Evolutionary conservation across 1,284 basidiomycete genomes (phyloP).

Genomic region (Agroathelia rolfsii): DNA sequence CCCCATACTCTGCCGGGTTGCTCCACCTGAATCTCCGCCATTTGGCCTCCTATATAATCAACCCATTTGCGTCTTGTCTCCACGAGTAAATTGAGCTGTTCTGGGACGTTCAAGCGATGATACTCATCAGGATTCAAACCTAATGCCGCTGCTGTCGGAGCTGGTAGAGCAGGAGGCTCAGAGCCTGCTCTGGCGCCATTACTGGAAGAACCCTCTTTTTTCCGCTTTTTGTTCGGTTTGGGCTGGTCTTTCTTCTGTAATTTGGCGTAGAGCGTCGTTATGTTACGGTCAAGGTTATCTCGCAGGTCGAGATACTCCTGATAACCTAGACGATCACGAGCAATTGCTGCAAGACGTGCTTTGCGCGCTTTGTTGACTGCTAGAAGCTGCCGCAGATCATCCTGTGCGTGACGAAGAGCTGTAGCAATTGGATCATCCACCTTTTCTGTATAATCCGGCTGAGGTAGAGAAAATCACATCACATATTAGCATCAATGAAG

Average conservation of each 20-base stretch:
- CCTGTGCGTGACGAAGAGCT: conserved; percentile 81
- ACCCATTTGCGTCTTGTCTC: conserved; percentile 68
- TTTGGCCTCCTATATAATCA: conserved; percentile 53
- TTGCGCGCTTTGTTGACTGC: conserved; percentile 80
- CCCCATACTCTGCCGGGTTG: conserved; percentile 63
- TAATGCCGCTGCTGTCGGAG: conserved; percentile 53
- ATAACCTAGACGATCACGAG: conserved; percentile 82
- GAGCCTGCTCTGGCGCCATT: conserved; percentile 11
- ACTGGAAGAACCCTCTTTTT: conserved; percentile 29
- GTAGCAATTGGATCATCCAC: conserved; percentile 92
- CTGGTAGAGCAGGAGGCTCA: conserved; percentile 19
- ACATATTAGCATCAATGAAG: conserved; percentile 1
- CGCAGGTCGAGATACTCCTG: conserved; percentile 79
- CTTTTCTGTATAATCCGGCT: conserved; percentile 71
- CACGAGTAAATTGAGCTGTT: conserved; percentile 61
- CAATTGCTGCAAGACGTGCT: conserved; percentile 61
- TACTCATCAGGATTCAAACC: conserved; percentile 63
- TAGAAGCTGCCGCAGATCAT: conserved; percentile 68
- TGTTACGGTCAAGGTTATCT: conserved; percentile 77
- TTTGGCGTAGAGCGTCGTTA: conserved; percentile 58
- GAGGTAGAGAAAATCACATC: conserved; percentile 4
- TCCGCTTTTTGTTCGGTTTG: conserved; percentile 63
- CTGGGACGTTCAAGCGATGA: conserved; percentile 54
- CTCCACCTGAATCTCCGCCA: conserved; percentile 57
- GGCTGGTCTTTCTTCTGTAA: conserved; percentile 67